Conservation (phyloP, 2,329 filamentous ascomycete genomes). For the Setomelanomma holmii region DNA sequence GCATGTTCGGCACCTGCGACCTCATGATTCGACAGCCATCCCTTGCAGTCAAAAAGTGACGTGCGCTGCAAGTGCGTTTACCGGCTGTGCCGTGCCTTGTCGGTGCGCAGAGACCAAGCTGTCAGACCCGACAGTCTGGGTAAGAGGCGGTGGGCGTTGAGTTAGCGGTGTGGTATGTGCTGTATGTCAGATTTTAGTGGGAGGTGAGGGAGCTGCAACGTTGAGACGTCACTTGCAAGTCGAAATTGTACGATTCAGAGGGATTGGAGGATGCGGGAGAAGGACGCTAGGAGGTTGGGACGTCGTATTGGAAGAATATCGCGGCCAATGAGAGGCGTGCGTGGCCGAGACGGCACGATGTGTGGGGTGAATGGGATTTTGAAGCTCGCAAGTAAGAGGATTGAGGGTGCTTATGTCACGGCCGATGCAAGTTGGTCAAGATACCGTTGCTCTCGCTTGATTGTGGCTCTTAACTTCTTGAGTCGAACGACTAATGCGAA, state of each 20-base stretch:
- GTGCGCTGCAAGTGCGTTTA: background rate
- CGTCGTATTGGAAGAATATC: background rate
- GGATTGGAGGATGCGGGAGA: conserved; percentile 1
- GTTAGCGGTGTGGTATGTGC: background rate
- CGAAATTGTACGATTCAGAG: conserved; percentile 3
- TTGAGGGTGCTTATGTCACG: too few species aligned
- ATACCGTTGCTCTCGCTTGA: too few species aligned
- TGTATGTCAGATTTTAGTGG: conserved; percentile 14
- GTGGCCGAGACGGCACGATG: too few species aligned
- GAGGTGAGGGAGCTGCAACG: background rate
- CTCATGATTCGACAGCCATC: background rate
- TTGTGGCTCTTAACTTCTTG: too few species aligned
- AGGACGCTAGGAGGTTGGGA: conserved; percentile 1
- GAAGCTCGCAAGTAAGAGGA: too few species aligned
- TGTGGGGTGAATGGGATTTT: too few species aligned
- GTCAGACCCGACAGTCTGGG: background rate
- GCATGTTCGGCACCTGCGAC: background rate
- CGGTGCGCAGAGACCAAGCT: background rate
- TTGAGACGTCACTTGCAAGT: background rate
- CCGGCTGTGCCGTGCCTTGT: background rate
- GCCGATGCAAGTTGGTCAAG: too few species aligned
- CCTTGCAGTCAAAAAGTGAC: background rate
- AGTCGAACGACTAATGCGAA: too few species aligned
- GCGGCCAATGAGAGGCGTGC: background rate
- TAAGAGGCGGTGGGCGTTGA: conserved; percentile 1